Conservation (phyloP, 768 basidiomycete genomes). For the Coprinopsis sp. region DNA sequence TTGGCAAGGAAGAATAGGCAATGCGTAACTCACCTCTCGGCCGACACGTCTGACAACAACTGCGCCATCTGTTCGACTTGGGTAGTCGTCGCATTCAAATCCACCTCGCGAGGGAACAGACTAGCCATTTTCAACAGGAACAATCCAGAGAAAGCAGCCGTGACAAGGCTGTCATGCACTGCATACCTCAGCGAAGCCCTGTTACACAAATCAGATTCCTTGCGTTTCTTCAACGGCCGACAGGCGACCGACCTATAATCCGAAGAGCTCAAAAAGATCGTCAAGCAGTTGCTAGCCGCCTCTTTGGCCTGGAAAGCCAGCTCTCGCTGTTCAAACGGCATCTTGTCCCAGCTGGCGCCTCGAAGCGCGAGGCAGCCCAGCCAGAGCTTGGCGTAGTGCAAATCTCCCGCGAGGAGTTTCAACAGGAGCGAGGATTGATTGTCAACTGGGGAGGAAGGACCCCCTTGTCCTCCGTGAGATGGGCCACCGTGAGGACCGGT, state of each 20-base stretch:
- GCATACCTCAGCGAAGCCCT: constrained; percentile 90
- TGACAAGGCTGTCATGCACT: constrained; percentile 89
- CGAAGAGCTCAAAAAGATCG: constrained; percentile 76
- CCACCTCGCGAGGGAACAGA: constrained; percentile 82
- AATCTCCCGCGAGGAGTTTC: constrained; percentile 82
- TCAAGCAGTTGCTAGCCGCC: constrained; percentile 80
- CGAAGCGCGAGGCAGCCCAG: constrained; percentile 88
- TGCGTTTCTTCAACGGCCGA: background rate
- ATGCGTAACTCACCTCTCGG: constrained; percentile 64
- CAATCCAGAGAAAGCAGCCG: constrained; percentile 85
- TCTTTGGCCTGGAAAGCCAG: constrained; percentile 95
- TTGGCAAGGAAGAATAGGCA: background rate
- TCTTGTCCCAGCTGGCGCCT: constrained; percentile 93
- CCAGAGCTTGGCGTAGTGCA: constrained; percentile 94
- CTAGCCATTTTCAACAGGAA: constrained; percentile 94
- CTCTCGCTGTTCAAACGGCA: constrained; percentile 93
- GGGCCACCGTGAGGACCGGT: too few relatives aligned
- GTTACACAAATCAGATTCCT: too few relatives aligned
- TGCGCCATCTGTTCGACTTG: constrained; percentile 92
- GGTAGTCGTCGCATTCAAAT: constrained; percentile 65
- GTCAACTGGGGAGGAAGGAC: too few relatives aligned
- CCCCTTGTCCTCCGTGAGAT: too few relatives aligned
- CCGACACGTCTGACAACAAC: constrained; percentile 86
- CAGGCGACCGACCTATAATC: constrained; percentile 61
- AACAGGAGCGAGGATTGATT: constrained; percentile 81